Conservation (phyloP, 495 filamentous ascomycete species). For the Penicillium riverlandense region DNA sequence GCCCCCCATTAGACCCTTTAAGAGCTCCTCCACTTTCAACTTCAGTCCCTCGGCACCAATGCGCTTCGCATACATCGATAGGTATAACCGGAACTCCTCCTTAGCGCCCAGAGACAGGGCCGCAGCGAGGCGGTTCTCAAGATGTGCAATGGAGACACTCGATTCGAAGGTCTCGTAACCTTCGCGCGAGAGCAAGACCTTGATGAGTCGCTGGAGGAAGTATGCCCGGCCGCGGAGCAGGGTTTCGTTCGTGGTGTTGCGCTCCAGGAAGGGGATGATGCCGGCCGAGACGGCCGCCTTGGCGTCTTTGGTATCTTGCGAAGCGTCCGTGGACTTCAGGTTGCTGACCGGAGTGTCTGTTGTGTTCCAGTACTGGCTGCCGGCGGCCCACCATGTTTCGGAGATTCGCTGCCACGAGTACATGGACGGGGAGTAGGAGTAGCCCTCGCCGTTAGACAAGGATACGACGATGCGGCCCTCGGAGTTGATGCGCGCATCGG, state of each 20-base stretch:
- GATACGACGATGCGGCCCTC: conserved; percentile 76
- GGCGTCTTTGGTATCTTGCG: conserved; percentile 41
- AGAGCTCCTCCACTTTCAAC: conserved; percentile 84
- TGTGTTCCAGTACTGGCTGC: conserved; percentile 98
- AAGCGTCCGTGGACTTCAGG: conserved; percentile 58
- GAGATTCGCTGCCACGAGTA: conserved; percentile 91
- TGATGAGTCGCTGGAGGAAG: conserved; percentile 82
- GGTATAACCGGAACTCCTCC: conserved; percentile 84
- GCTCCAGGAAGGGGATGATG: conserved; percentile 86
- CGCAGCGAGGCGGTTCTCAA: conserved; percentile 91
- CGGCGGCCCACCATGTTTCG: conserved; percentile 96
- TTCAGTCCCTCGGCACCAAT: conserved; percentile 83
- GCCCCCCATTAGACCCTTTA: conserved; percentile 71
- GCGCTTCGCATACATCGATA: conserved; percentile 94
- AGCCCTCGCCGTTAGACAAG: conserved; percentile 88
- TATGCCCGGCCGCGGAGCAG: conserved; percentile 87
- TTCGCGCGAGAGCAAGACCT: conserved; percentile 73
- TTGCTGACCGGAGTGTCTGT: conserved; percentile 77
- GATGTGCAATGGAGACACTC: conserved; percentile 83
- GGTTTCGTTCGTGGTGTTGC: conserved; percentile 87
- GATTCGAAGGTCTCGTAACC: conserved; percentile 91
- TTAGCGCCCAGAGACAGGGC: conserved; percentile 76
- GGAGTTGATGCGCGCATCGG: conserved; percentile 84
- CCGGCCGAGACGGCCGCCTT: conserved; percentile 71
- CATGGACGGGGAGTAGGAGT: conserved; percentile 73